These are phyloP conservation scores for Glycine latifolia DNA, from an alignment of 306 rosid genomes.

Conservation along the genomic window DNA sequence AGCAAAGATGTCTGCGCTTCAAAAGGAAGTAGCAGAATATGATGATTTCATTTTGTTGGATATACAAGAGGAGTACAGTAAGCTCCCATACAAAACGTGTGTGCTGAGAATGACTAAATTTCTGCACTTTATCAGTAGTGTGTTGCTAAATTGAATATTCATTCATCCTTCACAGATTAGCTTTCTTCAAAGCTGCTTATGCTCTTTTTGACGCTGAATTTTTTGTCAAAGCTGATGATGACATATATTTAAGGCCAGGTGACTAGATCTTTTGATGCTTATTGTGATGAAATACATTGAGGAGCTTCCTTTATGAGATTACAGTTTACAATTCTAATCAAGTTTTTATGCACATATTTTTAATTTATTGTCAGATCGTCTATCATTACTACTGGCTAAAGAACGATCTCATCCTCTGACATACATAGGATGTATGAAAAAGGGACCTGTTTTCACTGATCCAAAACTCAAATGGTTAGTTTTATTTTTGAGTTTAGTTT, in stretches of 20 bases:
- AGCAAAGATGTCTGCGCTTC: slow-evolving; percentile 77
- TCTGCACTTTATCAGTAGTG: slow-evolving; percentile 21
- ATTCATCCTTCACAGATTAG: slow-evolving; percentile 67
- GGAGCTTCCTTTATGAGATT: slow-evolving; percentile 35
- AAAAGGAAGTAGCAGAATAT: slow-evolving; percentile 70
- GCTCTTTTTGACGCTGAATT: slow-evolving; percentile 86
- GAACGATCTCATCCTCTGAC: slow-evolving; percentile 91
- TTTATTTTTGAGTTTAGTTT: slow-evolving; percentile 13
- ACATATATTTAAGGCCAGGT: slow-evolving; percentile 99
- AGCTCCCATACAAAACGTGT: slow-evolving; percentile 99
- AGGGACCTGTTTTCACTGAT: slow-evolving; percentile 96
- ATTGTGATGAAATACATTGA: neutral
- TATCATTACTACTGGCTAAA: slow-evolving; percentile 80
- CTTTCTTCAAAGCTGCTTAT: slow-evolving; percentile 94
- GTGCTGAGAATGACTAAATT: slow-evolving; percentile 54
- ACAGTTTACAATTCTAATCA: neutral
- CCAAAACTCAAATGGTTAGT: slow-evolving; percentile 95
- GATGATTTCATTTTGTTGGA: slow-evolving; percentile 92
- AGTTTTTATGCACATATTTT: slow-evolving; percentile 35
- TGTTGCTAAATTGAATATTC: slow-evolving; percentile 40
- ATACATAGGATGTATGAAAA: slow-evolving; percentile 97
- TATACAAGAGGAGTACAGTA: slow-evolving; percentile 98
- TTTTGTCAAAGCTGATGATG: slow-evolving; percentile 97
- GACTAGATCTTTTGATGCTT: slow-evolving; percentile 18
- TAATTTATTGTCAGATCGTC: slow-evolving; percentile 71